These are phyloP conservation scores for Gossypium herbaceum DNA, from an alignment of 345 rosid species.

Conservation along the genomic window DNA sequence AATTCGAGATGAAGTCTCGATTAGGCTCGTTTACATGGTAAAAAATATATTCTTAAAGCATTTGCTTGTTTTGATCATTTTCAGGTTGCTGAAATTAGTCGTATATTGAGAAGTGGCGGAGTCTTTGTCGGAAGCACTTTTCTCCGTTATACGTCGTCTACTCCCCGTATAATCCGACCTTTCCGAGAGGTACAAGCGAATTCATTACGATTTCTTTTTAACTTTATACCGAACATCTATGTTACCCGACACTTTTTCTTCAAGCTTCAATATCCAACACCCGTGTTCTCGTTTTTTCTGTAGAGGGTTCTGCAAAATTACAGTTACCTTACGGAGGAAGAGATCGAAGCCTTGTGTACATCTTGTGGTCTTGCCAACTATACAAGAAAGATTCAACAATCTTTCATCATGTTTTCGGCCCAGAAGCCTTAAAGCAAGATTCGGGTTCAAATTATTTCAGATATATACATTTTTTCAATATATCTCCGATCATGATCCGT, in stretches of 20 bases:
- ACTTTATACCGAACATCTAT: neutral
- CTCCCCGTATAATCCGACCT: conserved; percentile 45
- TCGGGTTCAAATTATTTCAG: conserved; percentile 15
- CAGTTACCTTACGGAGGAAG: conserved; percentile 61
- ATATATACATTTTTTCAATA: conserved; percentile 13
- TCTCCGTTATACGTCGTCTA: conserved; percentile 58
- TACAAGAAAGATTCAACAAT: conserved; percentile 45
- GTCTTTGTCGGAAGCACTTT: conserved; percentile 90
- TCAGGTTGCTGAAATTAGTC: conserved; percentile 88
- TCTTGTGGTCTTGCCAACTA: conserved; percentile 81
- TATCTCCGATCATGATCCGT: neutral
- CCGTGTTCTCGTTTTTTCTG: neutral
- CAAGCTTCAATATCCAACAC: neutral
- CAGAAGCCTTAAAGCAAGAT: conserved; percentile 61
- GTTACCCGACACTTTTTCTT: neutral
- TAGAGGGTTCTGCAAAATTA: conserved; percentile 53
- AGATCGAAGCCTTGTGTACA: conserved; percentile 75
- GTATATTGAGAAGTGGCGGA: conserved; percentile 76
- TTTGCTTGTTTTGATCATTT: neutral
- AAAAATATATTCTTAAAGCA: too few species aligned
- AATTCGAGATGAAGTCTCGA: too few species aligned
- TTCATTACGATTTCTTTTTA: neutral
- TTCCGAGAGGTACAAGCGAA: conserved; percentile 51
- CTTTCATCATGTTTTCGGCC: conserved; percentile 88
- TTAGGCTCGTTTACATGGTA: too few species aligned